Percentiles rank a stretch among this genome's conserved stretches.
Evolutionary conservation across 495 filamentous ascomycete genomes (phyloP).

Genomic region (Cetradonia linearis): DNA sequence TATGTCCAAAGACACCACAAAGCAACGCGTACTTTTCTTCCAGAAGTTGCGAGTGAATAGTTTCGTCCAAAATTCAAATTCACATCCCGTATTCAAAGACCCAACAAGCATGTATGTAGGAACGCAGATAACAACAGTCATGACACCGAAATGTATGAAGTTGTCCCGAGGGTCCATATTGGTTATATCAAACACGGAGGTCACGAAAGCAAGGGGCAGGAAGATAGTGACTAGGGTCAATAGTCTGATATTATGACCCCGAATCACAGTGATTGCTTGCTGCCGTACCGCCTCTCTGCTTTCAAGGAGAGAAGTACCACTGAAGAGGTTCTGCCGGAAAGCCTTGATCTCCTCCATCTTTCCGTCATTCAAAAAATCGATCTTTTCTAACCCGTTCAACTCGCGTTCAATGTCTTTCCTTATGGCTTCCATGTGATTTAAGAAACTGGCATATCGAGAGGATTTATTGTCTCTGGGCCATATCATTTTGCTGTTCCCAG

Average conservation of each 20-base stretch:
- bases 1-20: background rate
- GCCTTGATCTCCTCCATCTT: slow-evolving; percentile 31
- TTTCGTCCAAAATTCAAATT: slow-evolving; percentile 17
- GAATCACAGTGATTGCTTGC: slow-evolving; percentile 31
- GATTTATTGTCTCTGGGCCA: slow-evolving; percentile 32
- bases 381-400: slow-evolving; percentile 20
- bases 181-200: slow-evolving; percentile 38
- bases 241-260: slow-evolving; percentile 38
- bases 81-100: slow-evolving; percentile 29
- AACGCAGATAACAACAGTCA: slow-evolving; percentile 33
- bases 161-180: slow-evolving; percentile 30
- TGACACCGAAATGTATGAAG: slow-evolving; percentile 32
- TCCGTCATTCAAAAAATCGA: slow-evolving; percentile 21
- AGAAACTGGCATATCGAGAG: slow-evolving; percentile 24
- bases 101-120: slow-evolving; percentile 38
- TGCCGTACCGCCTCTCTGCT: slow-evolving; percentile 31
- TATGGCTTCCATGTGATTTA: slow-evolving; percentile 24
- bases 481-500: slow-evolving; percentile 36
- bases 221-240: slow-evolving; percentile 41
- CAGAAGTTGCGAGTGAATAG: slow-evolving; percentile 5
- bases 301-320: slow-evolving; percentile 35
- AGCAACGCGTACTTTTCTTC: background rate
- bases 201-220: slow-evolving; percentile 38
- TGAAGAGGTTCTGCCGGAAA: slow-evolving; percentile 36
- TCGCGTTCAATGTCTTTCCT: slow-evolving; percentile 25